Base-by-base conservation (phyloP, 345 rosid genomes). In the Viola odorata region DNA sequence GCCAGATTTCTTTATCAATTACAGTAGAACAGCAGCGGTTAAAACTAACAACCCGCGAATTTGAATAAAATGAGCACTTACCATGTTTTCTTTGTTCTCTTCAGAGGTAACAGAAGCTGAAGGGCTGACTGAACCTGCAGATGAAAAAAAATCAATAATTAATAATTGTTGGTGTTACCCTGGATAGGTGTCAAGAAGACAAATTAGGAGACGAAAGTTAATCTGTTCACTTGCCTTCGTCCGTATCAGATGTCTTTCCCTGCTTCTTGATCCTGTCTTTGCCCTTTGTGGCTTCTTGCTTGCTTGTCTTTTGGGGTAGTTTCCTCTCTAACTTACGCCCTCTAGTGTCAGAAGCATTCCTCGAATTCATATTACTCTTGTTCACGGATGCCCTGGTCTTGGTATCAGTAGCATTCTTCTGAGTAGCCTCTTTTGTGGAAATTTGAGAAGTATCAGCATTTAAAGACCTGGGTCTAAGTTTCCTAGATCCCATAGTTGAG, bases 61-160 rank as follows among this genome's bases (percentile, higher is more conserved):
- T 15, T 37, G 59, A 37, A 39, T 4, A 14, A 45, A 12, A 14
- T 40, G 14, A 41, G 7, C 5, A 9, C 42, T 69, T 73, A 89
- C 92, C 92, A 75, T 53, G 61, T 89, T 92, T 77, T 92, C 97
- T 73, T 92, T 92, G 80, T 92, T 79, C 78, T 82, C 96, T 66
- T 73, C 79, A 41, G 69, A 60, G 12, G 59, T 38, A 45, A 60
- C 64, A 56, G 69, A 70, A 55, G 64, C 65, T 54, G 77, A 39
- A 60, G 85, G 71, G 69, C 74, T 61, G 41, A 55, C 72, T n/a
- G 68, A 57, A 78, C 79, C 97, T 83, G 81, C 48, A 54, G 51
- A 40, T 45, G 63, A 61, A 50, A 12, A 6, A 2, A 1, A 60
- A 44, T 36, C 8, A 38, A 55, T 15, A 16, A 11, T 41, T 37